A percentile compares a stretch with the other conserved stretches of the same genome.
These are phyloP conservation scores for Ceratocystiopsis sp. DNA, from an alignment of 2,329 filamentous ascomycete species.

Conservation along the genomic window DNA sequence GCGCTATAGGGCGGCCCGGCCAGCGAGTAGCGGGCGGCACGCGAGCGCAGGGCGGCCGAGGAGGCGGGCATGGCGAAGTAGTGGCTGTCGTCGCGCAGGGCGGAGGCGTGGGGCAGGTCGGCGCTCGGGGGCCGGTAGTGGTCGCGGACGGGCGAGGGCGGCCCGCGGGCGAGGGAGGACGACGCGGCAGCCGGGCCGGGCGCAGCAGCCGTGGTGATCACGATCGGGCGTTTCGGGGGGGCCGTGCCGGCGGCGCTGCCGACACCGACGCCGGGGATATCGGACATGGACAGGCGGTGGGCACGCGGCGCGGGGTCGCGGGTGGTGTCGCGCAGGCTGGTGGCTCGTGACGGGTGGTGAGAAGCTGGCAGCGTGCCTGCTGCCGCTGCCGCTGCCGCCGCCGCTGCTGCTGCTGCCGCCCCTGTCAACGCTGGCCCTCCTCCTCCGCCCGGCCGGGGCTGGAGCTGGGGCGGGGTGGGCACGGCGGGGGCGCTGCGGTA, in stretches of 20 bases:
- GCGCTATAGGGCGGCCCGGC: slow-evolving; percentile 26
- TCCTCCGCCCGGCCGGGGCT: too few species aligned
- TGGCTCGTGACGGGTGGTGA: slow-evolving; percentile 19
- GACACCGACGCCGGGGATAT: too few species aligned
- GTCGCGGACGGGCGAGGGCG: slow-evolving; percentile 21
- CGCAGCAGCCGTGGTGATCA: slow-evolving; percentile 29
- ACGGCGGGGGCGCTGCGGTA: slow-evolving; percentile 7
- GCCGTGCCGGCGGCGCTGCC: slow-evolving; percentile 35
- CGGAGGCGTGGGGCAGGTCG: slow-evolving; percentile 30
- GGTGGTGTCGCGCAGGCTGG: slow-evolving; percentile 29
- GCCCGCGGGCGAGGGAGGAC: neutral
- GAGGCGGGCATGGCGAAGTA: slow-evolving; percentile 43
- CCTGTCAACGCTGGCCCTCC: too few species aligned
- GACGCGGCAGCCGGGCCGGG: slow-evolving; percentile 10
- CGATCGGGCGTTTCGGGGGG: slow-evolving; percentile 32
- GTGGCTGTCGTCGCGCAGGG: slow-evolving; percentile 30
- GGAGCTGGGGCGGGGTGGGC: slow-evolving; percentile 9
- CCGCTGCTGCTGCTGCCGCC: neutral
- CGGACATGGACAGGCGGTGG: too few species aligned
- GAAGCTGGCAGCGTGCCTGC: slow-evolving; percentile 1
- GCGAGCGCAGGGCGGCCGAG: slow-evolving; percentile 28
- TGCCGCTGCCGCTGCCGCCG: neutral
- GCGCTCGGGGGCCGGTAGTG: slow-evolving; percentile 21
- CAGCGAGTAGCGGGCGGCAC: slow-evolving; percentile 23
- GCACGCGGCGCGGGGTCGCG: slow-evolving; percentile 32